Base-by-base conservation (phyloP, 164 flowering plant genomes). In the Amborella trichopoda region DNA sequence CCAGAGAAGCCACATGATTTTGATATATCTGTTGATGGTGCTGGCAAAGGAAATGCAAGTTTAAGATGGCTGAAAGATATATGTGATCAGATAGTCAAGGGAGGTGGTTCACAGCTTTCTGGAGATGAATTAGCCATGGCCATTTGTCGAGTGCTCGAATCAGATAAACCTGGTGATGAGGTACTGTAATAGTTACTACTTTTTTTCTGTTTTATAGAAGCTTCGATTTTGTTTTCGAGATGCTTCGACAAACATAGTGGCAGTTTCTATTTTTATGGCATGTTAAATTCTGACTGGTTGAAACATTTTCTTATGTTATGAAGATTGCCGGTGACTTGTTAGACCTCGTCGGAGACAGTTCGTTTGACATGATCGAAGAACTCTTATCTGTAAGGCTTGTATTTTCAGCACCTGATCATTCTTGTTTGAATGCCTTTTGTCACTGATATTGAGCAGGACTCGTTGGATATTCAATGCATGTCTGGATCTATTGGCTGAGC, bases 51-150 rank as follows among this genome's bases (percentile, higher is more conserved):
- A 45, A 71, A 60, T 22, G 63, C 69, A 48, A 76, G 74, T 58
- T 75, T 93, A 57, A 74, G 73, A 65, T 88, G 99, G 96, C 61
- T 93, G 53, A 76, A 77, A 46, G 83, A 83, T 66, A 72, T 74
- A 10, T 93, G 99, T 70, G 89, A 69, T 36, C 51, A 42, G 42
- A 76, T 93, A 59, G 83, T 77, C 9, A 69, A 52, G 45, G 72
- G 44, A 39, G 74, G 83, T 62, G 57, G 51, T 57, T 93, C 99
- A 39, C 86, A 77, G 58, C 89, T 93, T 50, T 74, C 95, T 21
- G 74, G 66, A 42, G 99, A 93, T 77, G 99, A 93, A 67, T 53
- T 93, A 28, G 95, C 99, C 46, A 74, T 84, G 91, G 77, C 99
- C 36, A 83, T 93, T 50, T 88, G 96, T 56, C 78, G 81, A 41